Conservation (phyloP, 495 filamentous ascomycete species). For the Cudoniella acicularis region DNA sequence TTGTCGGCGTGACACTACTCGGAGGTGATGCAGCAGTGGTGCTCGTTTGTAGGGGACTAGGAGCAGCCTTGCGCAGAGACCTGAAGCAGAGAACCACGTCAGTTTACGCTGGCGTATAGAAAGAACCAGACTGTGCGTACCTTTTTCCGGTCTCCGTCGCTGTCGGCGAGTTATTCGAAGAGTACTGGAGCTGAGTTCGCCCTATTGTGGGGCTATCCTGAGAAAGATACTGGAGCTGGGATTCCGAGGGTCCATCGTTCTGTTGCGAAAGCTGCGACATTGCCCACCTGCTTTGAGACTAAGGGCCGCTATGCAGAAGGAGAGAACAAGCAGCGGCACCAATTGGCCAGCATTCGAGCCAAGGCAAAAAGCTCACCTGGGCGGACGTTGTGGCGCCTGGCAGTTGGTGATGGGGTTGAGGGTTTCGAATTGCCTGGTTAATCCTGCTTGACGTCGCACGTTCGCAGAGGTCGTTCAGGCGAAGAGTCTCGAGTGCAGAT, state of each 20-base stretch:
- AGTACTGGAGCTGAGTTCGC: conserved; percentile 19
- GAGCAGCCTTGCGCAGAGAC: conserved; percentile 28
- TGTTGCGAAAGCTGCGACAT: conserved; percentile 31
- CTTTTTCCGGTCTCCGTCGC: conserved; percentile 17
- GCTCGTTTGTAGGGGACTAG: conserved; percentile 30
- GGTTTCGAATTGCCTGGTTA: conserved; percentile 21
- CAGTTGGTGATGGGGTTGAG: conserved; percentile 8
- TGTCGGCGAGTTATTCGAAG: conserved; percentile 18
- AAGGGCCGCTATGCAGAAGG: conserved; percentile 15
- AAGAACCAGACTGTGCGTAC: conserved; percentile 13
- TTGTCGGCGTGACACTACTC: conserved; percentile 24
- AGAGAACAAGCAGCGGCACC: background rate
- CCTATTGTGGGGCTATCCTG: conserved; percentile 27
- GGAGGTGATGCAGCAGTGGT: conserved; percentile 21
- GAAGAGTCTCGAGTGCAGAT: conserved; percentile 21
- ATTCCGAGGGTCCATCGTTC: conserved; percentile 22
- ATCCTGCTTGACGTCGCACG: conserved; percentile 26
- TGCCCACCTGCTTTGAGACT: conserved; percentile 18
- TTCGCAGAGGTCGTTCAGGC: conserved; percentile 22
- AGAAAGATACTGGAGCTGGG: conserved; percentile 9
- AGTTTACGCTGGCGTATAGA: background rate
- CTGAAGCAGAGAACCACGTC: conserved; percentile 9
- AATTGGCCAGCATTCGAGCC: conserved; percentile 17
- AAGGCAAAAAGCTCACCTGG: conserved; percentile 7
- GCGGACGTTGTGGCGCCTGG: conserved; percentile 15